A percentile compares a stretch with the other conserved stretches of the same genome.
These are phyloP conservation scores for Phytophthora idaei DNA, from an alignment of 352 stramenopile genomes.

Conservation along the genomic window DNA sequence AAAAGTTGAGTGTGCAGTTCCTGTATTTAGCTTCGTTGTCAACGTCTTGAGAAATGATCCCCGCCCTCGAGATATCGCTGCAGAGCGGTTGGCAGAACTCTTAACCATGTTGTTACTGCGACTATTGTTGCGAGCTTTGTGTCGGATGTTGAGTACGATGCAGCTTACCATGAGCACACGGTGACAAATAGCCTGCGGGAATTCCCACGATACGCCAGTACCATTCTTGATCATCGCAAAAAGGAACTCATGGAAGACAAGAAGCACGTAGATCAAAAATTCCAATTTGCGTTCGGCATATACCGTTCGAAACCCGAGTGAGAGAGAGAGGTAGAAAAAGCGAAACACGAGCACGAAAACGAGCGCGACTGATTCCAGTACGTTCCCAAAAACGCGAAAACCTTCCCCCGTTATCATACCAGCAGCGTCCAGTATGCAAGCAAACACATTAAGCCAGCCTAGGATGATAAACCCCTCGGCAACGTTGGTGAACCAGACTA, in stretches of 20 bases:
- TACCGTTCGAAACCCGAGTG: conserved; percentile 15
- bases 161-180: conserved; percentile 21
- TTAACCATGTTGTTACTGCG: too few species aligned
- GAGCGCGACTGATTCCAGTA: conserved; percentile 21
- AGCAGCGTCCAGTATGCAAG: too few species aligned
- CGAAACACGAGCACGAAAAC: conserved; percentile 36
- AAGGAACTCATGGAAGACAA: conserved; percentile 27
- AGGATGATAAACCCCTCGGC: too few species aligned
- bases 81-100: too few species aligned
- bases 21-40: too few species aligned
- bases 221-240: conserved; percentile 14
- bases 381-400: background rate
- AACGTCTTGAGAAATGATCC: too few species aligned
- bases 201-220: conserved; percentile 29
- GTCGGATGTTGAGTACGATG: conserved; percentile 21
- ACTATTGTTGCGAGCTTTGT: conserved; percentile 4
- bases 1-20: too few species aligned
- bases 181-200: conserved; percentile 18
- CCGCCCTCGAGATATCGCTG: too few species aligned
- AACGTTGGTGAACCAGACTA: conserved; percentile 6
- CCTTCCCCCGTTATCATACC: too few species aligned
- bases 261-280: conserved; percentile 13
- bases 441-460: too few species aligned
- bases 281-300: conserved; percentile 22
- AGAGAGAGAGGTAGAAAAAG: conserved; percentile 36